phyloP scores from a whole-genome alignment of 257 asterid genomes.

The Solanum dulcamara region DNA sequence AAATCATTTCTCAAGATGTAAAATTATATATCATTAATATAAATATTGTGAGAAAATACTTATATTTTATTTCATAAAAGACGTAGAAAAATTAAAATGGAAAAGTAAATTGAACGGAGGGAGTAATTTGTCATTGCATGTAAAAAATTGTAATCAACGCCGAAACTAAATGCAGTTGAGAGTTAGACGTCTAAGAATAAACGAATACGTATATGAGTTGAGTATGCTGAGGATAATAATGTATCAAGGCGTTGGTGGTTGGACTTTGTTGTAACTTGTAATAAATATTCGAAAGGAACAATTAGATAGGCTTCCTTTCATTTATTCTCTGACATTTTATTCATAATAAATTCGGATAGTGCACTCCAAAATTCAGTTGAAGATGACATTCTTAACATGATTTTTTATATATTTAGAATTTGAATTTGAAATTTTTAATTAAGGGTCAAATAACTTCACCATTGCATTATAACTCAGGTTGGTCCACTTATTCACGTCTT shows the following conservation, averaged over 20 bases:
- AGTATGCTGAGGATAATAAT: background rate
- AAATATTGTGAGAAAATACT: too few species aligned
- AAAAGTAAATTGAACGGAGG: too few species aligned
- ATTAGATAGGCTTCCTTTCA: background rate
- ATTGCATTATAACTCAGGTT: too few species aligned
- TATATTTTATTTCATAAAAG: too few species aligned
- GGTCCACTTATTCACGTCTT: too few species aligned
- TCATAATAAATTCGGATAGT: too few species aligned
- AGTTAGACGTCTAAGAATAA: background rate
- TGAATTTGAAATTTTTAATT: too few species aligned
- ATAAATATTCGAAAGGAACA: background rate
- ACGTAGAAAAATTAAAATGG: too few species aligned
- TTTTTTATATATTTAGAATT: too few species aligned
- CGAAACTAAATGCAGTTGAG: background rate
- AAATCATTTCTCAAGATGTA: too few species aligned
- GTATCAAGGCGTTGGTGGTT: background rate
- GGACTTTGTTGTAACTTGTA: background rate
- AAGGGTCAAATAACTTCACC: too few species aligned
- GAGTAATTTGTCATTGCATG: background rate
- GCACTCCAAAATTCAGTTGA: fast-evolving
- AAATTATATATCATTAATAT: too few species aligned
- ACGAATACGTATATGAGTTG: background rate
- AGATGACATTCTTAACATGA: fast-evolving
- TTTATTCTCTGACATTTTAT: background rate
- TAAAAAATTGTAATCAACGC: background rate